Evolutionary conservation across 2,329 filamentous ascomycete genomes (phyloP).

Genomic region (Pseudonectria foliicola): DNA sequence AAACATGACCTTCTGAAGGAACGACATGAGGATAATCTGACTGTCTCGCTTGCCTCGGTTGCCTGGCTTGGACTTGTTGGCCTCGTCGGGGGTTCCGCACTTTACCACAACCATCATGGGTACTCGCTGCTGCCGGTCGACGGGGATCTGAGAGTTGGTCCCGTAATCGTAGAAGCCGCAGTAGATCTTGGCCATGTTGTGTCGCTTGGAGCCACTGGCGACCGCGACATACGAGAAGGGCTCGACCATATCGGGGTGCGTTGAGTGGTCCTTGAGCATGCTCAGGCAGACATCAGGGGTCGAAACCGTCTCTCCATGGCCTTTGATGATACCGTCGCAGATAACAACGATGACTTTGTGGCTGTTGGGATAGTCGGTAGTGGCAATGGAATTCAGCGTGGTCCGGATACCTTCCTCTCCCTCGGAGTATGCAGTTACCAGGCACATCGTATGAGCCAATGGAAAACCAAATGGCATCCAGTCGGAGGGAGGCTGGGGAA

Average conservation of each 20-base stretch:
- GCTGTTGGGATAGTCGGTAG: constrained; percentile 97
- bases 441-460: constrained; percentile 83
- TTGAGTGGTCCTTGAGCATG: constrained; percentile 91
- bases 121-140: constrained; percentile 88
- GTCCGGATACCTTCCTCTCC: constrained; percentile 87
- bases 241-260: constrained; percentile 73
- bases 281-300: constrained; percentile 84
- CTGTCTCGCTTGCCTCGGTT: constrained; percentile 98
- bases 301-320: constrained; percentile 75
- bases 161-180: constrained; percentile 98
- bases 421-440: constrained; percentile 96
- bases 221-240: constrained; percentile 96
- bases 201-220: constrained; percentile 88
- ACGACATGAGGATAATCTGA: constrained; percentile 98
- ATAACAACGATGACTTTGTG: constrained; percentile 96
- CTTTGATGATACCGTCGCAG: constrained; percentile 97
- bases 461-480: constrained; percentile 98
- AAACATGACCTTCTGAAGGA: constrained; percentile 99
- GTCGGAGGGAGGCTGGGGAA: constrained; percentile 91
- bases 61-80: constrained; percentile 74
- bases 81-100: constrained; percentile 86
- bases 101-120: constrained; percentile 98
- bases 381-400: constrained; percentile 91
- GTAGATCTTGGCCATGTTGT: constrained; percentile 99
- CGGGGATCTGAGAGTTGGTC: constrained; percentile 65